Evolutionary conservation across 78 protist genomes (phyloP).

Genomic region (Tieghemostelium lacteum): DNA sequence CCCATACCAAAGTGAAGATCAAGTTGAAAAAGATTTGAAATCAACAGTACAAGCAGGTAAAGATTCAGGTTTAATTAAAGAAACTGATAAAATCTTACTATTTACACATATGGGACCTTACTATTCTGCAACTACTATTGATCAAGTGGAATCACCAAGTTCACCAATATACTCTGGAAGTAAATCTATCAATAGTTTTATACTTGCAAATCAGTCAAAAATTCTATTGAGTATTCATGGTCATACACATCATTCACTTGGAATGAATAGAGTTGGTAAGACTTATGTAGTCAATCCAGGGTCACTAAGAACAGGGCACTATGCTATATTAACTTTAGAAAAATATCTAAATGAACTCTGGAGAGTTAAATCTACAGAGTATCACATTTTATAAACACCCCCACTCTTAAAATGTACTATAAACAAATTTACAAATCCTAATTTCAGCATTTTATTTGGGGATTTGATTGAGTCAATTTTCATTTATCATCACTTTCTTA

Average conservation of each 20-base stretch:
- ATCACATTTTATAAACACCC: neutral
- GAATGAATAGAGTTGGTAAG: conserved; percentile 33
- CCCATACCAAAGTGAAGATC: conserved; percentile 21
- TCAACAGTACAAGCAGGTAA: neutral
- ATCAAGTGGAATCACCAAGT: neutral
- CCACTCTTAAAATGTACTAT: neutral
- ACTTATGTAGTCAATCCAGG: conserved; percentile 51
- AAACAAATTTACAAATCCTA: too few relatives aligned
- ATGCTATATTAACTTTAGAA: conserved; percentile 22
- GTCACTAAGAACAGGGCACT: conserved; percentile 29
- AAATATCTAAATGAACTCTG: conserved; percentile 14
- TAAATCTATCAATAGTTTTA: conserved; percentile 21
- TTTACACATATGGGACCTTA: conserved; percentile 70
- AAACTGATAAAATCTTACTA: conserved; percentile 19
- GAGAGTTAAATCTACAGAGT: conserved; percentile 30
- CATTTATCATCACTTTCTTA: neutral
- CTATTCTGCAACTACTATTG: conserved; percentile 33
- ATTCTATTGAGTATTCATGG: conserved; percentile 68
- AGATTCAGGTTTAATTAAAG: neutral
- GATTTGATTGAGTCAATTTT: too few relatives aligned
- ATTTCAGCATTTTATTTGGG: too few relatives aligned
- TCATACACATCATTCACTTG: conserved; percentile 56
- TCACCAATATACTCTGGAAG: conserved; percentile 43
- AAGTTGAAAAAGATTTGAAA: conserved; percentile 17
- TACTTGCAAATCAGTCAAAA: conserved; percentile 12